These are phyloP conservation scores for Euclidium syriacum DNA, from an alignment of 345 rosid genomes.

Conservation along the genomic window DNA sequence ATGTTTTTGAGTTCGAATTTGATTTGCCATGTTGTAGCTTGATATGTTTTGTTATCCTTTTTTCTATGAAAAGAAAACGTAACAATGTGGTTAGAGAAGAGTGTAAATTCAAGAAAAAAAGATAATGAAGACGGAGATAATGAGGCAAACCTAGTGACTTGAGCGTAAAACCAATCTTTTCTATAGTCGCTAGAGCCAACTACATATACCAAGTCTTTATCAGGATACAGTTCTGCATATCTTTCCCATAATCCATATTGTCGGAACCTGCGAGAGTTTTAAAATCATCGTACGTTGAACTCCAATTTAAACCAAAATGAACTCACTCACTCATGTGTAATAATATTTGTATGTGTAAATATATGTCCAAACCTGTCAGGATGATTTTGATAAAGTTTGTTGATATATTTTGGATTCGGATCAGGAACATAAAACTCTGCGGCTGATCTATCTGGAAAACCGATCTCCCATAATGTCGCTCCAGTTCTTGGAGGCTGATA, in stretches of 20 bases:
- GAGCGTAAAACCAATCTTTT: slow-evolving; percentile 85
- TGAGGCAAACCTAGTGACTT: slow-evolving; percentile 52
- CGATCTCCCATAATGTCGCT: slow-evolving; percentile 90
- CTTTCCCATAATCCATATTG: slow-evolving; percentile 92
- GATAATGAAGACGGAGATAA: neutral
- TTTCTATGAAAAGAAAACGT: slow-evolving; percentile 23
- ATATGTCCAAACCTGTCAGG: slow-evolving; percentile 53
- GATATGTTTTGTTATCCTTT: slow-evolving; percentile 41
- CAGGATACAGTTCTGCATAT: slow-evolving; percentile 65
- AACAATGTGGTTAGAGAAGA: neutral
- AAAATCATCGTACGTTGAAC: neutral
- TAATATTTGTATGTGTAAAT: neutral
- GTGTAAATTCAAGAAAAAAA: neutral
- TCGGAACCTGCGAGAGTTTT: slow-evolving; percentile 46
- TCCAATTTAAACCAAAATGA: too few relatives aligned
- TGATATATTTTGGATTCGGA: slow-evolving; percentile 61
- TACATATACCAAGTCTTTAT: slow-evolving; percentile 58
- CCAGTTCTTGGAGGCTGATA: slow-evolving; percentile 84
- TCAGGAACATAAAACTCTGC: slow-evolving; percentile 77
- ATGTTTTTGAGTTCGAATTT: slow-evolving; percentile 44
- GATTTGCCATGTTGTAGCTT: slow-evolving; percentile 73
- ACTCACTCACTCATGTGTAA: neutral
- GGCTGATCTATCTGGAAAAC: slow-evolving; percentile 78
- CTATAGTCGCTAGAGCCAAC: slow-evolving; percentile 58
- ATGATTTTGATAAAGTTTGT: slow-evolving; percentile 62